Percentiles rank a stretch among this genome's conserved stretches.
Evolutionary conservation across 768 basidiomycete species (phyloP).

Genomic region (Xerocomellus dryophilus): DNA sequence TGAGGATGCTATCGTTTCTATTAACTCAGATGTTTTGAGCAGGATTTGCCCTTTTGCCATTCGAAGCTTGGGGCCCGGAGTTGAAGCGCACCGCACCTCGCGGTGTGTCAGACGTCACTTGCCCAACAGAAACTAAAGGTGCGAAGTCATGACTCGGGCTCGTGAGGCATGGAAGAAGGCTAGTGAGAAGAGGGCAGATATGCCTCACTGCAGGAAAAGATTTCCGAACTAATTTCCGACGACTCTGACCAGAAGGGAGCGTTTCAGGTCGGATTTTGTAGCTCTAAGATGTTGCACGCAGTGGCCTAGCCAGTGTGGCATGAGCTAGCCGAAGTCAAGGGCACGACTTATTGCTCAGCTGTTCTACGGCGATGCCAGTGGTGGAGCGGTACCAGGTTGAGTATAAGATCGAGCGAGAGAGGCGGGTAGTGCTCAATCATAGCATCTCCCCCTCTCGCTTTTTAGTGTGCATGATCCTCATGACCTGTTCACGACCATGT

Average conservation of each 20-base stretch:
- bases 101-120: neutral
- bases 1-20: neutral
- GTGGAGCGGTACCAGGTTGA: conserved; percentile 1
- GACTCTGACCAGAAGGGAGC: neutral
- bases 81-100: neutral
- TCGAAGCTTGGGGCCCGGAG: conserved; percentile 4
- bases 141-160: neutral
- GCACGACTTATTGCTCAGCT: neutral
- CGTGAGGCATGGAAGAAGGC: conserved; percentile 1
- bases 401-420: conserved; percentile 20
- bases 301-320: neutral
- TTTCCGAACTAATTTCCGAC: conserved; percentile 10
- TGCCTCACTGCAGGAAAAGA: conserved; percentile 13
- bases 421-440: conserved; percentile 1
- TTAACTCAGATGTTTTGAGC: conserved; percentile 20
- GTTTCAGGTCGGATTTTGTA: neutral
- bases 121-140: conserved; percentile 4
- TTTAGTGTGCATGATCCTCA: conserved; percentile 5
- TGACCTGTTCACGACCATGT: conserved; percentile 11
- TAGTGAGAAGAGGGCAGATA: conserved; percentile 13
- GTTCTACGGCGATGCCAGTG: neutral
- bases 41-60: conserved; percentile 22
- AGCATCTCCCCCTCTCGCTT: neutral
- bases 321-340: neutral
- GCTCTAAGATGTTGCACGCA: neutral